phyloP scores from a whole-genome alignment of 345 rosid species.

The Carallia pectinifolia region DNA sequence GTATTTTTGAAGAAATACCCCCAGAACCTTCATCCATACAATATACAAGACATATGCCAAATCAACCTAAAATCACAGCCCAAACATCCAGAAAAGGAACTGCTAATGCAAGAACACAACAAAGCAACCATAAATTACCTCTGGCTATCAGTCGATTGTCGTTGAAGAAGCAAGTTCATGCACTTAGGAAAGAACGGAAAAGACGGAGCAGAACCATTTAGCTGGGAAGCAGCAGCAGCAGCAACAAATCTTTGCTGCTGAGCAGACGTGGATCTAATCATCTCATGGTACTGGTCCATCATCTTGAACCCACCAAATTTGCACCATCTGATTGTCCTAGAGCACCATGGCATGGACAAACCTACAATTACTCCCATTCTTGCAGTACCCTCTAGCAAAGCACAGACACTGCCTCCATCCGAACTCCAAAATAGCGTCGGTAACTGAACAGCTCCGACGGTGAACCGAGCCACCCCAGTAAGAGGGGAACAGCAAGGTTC shows the following conservation, averaged over 20 bases:
- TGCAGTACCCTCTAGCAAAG: too few relatives aligned
- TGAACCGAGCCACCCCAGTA: conserved; percentile 60
- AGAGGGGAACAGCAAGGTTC: conserved; percentile 36
- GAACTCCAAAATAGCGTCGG: conserved; percentile 42
- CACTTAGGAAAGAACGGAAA: conserved; percentile 68
- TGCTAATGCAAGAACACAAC: not conserved
- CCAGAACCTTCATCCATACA: too few relatives aligned
- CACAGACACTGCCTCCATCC: too few relatives aligned
- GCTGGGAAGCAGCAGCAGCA: conserved; percentile 49
- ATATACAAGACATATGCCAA: too few relatives aligned
- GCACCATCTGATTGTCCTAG: conserved; percentile 41
- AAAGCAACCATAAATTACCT: conserved; percentile 33
- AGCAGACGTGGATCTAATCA: conserved; percentile 80
- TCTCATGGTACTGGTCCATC: conserved; percentile 61
- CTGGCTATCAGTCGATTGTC: conserved; percentile 62
- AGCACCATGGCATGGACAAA: conserved; percentile 35
- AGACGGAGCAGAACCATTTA: conserved; percentile 39
- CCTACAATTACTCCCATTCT: too few relatives aligned
- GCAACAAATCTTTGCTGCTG: conserved; percentile 52
- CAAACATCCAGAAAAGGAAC: not conserved
- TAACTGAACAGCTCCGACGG: conserved; percentile 71
- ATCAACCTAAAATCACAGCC: too few relatives aligned
- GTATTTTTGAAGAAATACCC: too few relatives aligned
- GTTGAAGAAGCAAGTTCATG: conserved; percentile 61
- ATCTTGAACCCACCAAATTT: conserved; percentile 51